Base-by-base conservation (phyloP, 2,329 filamentous ascomycete genomes). In the Pseudogymnoascus sp. region DNA sequence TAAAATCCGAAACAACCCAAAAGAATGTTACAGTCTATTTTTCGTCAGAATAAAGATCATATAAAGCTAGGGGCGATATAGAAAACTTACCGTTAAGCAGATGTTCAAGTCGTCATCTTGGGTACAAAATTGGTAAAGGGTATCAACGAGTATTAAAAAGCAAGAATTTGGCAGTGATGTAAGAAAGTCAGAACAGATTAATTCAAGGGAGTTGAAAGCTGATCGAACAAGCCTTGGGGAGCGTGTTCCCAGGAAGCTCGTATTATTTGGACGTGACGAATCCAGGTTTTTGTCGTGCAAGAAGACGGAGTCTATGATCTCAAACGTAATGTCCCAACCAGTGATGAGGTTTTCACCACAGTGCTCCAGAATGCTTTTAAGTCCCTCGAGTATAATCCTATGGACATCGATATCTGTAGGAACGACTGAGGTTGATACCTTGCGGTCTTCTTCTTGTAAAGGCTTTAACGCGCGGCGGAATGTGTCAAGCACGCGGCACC, bases 61-160 rank as follows among this genome's bases (percentile, higher is more conserved):
- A n/a, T 37, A 58, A 37, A 7, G 21, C 5, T 8, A 21, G 28
- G 18, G 40, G 14, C 16, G 2, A 3, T 45, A 1, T 2, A 5
- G 12, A 16, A 9, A n/a, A 73, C 83, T 75, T 79, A 90, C 89
- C 35, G 95, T 97, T 25, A 99, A 80, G 0, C 93, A 93, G 70
- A 97, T 96, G 69, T 99, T 99, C 38, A 99, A 81, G 71, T 99
- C 95, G 67, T 96, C 90, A 66, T 88, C 83, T 74, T 99, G 95
- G 0, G 87, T 88, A 69, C 91, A 92, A 75, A 97, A 99, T 67
- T 89, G 88, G 70, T 91, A 91, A 21, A 99, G 83, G 9, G 93
- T 91, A 76, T 96, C 89, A 65, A 97, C 87, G 14, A 99, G 82
- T 63, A 88, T 84, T 64, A 87, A 81, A 74, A 88, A 90, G 77